A percentile compares a stretch with the other conserved stretches of the same genome.
Conservation (phyloP, 2,329 filamentous ascomycete species). For the Phaeosphaeriaceae sp. region DNA sequence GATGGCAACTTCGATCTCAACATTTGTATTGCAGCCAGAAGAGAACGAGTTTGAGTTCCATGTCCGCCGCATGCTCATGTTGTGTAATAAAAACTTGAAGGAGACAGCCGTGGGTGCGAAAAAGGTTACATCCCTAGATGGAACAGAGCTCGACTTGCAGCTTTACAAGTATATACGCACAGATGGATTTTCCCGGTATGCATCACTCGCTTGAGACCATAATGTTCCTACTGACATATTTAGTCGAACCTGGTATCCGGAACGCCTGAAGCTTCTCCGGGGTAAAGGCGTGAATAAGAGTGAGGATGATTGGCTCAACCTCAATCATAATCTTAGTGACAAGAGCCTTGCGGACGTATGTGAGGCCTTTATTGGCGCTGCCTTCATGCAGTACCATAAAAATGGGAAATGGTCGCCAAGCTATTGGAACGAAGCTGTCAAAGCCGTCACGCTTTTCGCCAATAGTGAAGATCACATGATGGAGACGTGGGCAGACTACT, state of each 20-base stretch:
- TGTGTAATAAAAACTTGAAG: slow-evolving; percentile 91
- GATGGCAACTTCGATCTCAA: slow-evolving; percentile 88
- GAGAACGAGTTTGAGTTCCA: slow-evolving; percentile 88
- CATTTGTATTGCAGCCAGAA: slow-evolving; percentile 78
- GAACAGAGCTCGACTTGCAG: slow-evolving; percentile 51
- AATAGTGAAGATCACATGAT: slow-evolving; percentile 72
- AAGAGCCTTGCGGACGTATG: slow-evolving; percentile 95
- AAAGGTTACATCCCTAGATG: slow-evolving; percentile 45
- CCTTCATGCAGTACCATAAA: slow-evolving; percentile 64
- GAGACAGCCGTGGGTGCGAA: slow-evolving; percentile 66
- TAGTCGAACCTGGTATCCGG: slow-evolving; percentile 85
- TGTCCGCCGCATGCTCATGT: slow-evolving; percentile 84
- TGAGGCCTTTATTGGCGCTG: slow-evolving; percentile 90
- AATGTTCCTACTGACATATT: slow-evolving; percentile 20
- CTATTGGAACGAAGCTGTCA: slow-evolving; percentile 66
- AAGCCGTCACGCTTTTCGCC: slow-evolving; percentile 73
- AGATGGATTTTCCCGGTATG: slow-evolving; percentile 75
- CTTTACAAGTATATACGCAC: slow-evolving; percentile 81
- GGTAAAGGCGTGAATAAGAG: slow-evolving; percentile 69
- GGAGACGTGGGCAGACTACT: slow-evolving; percentile 75
- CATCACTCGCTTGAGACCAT: not conserved
- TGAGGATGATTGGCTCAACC: slow-evolving; percentile 57
- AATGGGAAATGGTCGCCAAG: slow-evolving; percentile 50
- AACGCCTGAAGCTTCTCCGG: slow-evolving; percentile 72
- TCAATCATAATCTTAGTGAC: slow-evolving; percentile 70